phyloP scores from a whole-genome alignment of 208 protist species.

The Leishmania turanica region DNA sequence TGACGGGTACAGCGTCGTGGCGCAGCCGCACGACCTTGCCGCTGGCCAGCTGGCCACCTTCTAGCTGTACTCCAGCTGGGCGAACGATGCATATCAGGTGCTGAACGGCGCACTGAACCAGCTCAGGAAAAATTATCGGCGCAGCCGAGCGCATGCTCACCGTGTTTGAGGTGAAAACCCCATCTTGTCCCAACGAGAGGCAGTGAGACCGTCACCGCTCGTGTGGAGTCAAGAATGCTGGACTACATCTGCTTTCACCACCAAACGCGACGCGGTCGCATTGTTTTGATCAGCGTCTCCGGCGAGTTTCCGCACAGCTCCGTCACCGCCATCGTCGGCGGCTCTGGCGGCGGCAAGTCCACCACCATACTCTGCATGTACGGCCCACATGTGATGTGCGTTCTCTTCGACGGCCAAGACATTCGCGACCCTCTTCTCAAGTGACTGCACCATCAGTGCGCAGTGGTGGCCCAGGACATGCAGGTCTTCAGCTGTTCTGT shows the following conservation, averaged over 20 bases:
- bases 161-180: slow-evolving; percentile 43
- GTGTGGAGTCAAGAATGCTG: slow-evolving; percentile 36
- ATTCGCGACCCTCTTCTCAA: slow-evolving; percentile 33
- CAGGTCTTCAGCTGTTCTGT: slow-evolving; percentile 95
- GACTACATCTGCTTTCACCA: slow-evolving; percentile 55
- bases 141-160: slow-evolving; percentile 55
- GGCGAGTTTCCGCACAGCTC: slow-evolving; percentile 32
- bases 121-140: slow-evolving; percentile 50
- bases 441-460: slow-evolving; percentile 65
- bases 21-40: slow-evolving; percentile 37
- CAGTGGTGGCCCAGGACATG: slow-evolving; percentile 98
- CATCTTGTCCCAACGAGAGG: slow-evolving; percentile 35
- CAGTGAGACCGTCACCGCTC: slow-evolving; percentile 32
- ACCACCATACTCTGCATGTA: slow-evolving; percentile 74
- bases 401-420: slow-evolving; percentile 39
- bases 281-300: slow-evolving; percentile 24
- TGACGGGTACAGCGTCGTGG: slow-evolving; percentile 58
- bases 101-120: slow-evolving; percentile 45
- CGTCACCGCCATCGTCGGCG: slow-evolving; percentile 69
- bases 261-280: slow-evolving; percentile 15
- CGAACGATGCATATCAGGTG: slow-evolving; percentile 46
- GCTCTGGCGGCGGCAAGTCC: slow-evolving; percentile 79
- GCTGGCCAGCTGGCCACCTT: slow-evolving; percentile 63
- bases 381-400: slow-evolving; percentile 50
- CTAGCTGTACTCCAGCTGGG: slow-evolving; percentile 56